Conservation (phyloP, 768 basidiomycete species). For the Rhizopogon roseolus region DNA sequence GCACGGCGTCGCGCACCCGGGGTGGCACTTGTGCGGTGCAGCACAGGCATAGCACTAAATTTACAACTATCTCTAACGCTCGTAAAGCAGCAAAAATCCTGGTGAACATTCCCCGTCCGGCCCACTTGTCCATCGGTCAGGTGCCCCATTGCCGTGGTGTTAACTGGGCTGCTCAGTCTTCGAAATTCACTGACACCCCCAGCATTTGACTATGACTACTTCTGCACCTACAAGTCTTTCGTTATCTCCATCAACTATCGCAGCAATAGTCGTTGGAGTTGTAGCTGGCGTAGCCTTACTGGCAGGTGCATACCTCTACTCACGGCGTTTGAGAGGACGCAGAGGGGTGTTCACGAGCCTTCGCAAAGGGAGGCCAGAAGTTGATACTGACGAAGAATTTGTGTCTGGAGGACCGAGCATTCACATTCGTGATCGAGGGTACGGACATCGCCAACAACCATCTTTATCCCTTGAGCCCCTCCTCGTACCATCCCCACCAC, state of each 20-base stretch:
- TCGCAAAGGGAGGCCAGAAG: neutral
- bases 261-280: conserved; percentile 17
- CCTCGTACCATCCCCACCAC: conserved; percentile 7
- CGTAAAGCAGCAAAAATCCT: no score
- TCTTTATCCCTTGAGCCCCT: conserved; percentile 21
- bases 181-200: neutral
- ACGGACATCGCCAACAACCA: conserved; percentile 7
- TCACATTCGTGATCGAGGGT: neutral
- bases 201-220: neutral
- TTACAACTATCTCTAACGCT: neutral
- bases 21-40: no score
- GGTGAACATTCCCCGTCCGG: neutral
- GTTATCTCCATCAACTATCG: conserved; percentile 8
- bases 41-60: neutral
- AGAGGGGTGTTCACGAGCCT: conserved; percentile 14
- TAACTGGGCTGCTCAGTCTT: no score
- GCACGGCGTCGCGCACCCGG: no score
- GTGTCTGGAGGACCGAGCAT: neutral
- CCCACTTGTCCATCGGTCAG: neutral
- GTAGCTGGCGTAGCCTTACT: conserved; percentile 12
- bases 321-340: conserved; percentile 6
- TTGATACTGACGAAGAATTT: neutral
- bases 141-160: neutral
- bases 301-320: conserved; percentile 5
- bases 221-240: neutral